Percentiles rank a stretch among this genome's conserved stretches.
These are phyloP conservation scores for Ceratobasidium sp. DNA, from an alignment of 1,284 basidiomycete genomes.

Conservation along the genomic window DNA sequence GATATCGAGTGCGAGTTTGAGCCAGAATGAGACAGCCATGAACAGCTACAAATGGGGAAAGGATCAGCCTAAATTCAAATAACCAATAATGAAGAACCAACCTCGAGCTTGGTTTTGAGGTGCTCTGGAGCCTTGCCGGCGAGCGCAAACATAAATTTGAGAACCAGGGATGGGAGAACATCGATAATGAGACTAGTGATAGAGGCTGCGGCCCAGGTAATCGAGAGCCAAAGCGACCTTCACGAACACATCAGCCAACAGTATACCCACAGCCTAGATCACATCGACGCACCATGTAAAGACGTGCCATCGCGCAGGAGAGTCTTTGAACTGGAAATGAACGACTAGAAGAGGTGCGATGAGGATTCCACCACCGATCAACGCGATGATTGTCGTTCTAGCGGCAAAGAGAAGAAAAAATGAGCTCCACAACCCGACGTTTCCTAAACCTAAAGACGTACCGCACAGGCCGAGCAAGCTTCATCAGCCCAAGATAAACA, in stretches of 20 bases:
- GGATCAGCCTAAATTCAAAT: not conserved
- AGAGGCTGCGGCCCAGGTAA: conserved; percentile 76
- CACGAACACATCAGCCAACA: conserved; percentile 20
- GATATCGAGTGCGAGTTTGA: conserved; percentile 75
- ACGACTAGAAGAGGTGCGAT: conserved; percentile 79
- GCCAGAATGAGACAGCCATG: conserved; percentile 77
- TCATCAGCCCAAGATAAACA: conserved; percentile 75
- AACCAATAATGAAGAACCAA: conserved; percentile 54
- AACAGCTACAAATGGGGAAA: conserved; percentile 63
- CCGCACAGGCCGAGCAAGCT: conserved; percentile 71
- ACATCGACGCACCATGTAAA: conserved; percentile 68
- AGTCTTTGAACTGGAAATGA: conserved; percentile 69
- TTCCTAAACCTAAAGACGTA: conserved; percentile 62
- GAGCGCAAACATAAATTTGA: conserved; percentile 67
- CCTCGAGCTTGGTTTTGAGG: conserved; percentile 74
- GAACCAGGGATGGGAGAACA: conserved; percentile 69
- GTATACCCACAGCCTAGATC: conserved; percentile 18
- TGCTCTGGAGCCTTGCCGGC: conserved; percentile 65
- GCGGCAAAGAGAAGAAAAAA: conserved; percentile 3
- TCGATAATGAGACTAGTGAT: conserved; percentile 75
- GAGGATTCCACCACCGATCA: conserved; percentile 71
- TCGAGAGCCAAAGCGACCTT: conserved; percentile 78
- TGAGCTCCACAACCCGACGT: not conserved
- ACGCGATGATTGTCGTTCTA: conserved; percentile 55
- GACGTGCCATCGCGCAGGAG: conserved; percentile 57